Base-by-base conservation (phyloP, 2,329 filamentous ascomycete species). In the Beauveria bassiana region DNA sequence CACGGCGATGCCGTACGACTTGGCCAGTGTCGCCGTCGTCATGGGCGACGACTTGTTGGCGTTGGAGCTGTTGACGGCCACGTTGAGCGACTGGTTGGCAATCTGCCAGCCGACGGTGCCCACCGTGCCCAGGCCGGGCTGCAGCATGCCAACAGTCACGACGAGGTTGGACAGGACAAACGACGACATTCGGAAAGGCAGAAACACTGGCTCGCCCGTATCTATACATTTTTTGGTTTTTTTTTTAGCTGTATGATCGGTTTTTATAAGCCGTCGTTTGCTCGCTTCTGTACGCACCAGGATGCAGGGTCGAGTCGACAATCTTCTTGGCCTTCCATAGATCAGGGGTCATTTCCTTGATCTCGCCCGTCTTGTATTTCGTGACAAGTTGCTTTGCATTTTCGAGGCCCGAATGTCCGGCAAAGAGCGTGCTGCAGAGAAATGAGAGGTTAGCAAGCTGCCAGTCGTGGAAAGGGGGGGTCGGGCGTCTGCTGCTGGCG, bases 271-370 rank as follows among this genome's bases (percentile, higher is more conserved):
- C 9, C 54, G 34, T 56, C 26, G 14, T 51, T 24, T 22, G 28
- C 38, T 38, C 26, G 34, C n/a, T 14, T 14, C 20, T 3, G 43
- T 64, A 52, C 81, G 67, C 85, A 96, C 92, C 92, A 66, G 95
- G 95, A 74, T 99, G 95, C 66, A 99, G 78, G 16, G 95, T 99
- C 64, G 95, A 93, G 75, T 99, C 95, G 61, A 98, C 90, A 66
- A 96, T 86, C 81, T 97, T 97, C 84, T 99, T 99, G 50, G 95
- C 95, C 65, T 84, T 80, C 95, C 95, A 99, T 68, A 99, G 78
- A 69, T 96, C 90, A 1, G 91, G 88, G 20, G 88, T 96, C 91
- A 98, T 96, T 59, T 85, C 78, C 68, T 82, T 77, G 64, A 90
- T 79, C 75, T 90, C 85, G 67, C 92, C 93, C 70, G 87, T 86